A percentile compares a stretch with the other conserved stretches of the same genome.
phyloP scores from a whole-genome alignment of 73 alveolate genomes.

The Tetrahymena malaccensis region DNA sequence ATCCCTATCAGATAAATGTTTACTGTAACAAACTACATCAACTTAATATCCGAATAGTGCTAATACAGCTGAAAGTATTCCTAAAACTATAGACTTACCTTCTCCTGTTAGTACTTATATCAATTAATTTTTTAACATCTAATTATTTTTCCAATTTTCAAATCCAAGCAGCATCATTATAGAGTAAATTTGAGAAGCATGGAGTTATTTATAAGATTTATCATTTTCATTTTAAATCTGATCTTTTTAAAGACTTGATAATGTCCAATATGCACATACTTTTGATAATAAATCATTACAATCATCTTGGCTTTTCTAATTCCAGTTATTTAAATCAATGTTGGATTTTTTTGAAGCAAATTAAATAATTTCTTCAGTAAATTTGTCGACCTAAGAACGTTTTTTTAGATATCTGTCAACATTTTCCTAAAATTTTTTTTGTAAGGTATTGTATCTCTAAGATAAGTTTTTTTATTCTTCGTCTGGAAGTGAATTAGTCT shows the following conservation, averaged over 20 bases:
- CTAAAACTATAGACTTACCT: constrained; percentile 48
- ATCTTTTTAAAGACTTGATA: background rate
- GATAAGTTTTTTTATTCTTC: background rate
- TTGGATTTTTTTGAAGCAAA: background rate
- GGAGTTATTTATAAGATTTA: background rate
- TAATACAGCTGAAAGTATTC: constrained; percentile 29
- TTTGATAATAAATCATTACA: background rate
- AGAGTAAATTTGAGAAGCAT: background rate
- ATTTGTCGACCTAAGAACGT: background rate
- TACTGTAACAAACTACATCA: constrained; percentile 23
- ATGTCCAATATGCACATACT: background rate
- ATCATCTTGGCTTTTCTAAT: background rate
- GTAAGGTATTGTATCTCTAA: background rate
- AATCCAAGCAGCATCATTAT: background rate
- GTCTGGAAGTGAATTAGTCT: background rate
- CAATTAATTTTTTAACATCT: constrained; percentile 11
- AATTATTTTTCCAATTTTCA: background rate
- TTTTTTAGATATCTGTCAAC: background rate
- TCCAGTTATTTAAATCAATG: background rate
- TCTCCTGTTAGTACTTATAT: constrained; percentile 52
- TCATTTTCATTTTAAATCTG: background rate
- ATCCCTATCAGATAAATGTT: constrained; percentile 40
- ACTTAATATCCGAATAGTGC: constrained; percentile 43
- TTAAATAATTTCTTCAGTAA: background rate
- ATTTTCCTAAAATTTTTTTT: background rate